Evolutionary conservation across 495 filamentous ascomycete genomes (phyloP).

Genomic region (Hyaloscypha finlandica): DNA sequence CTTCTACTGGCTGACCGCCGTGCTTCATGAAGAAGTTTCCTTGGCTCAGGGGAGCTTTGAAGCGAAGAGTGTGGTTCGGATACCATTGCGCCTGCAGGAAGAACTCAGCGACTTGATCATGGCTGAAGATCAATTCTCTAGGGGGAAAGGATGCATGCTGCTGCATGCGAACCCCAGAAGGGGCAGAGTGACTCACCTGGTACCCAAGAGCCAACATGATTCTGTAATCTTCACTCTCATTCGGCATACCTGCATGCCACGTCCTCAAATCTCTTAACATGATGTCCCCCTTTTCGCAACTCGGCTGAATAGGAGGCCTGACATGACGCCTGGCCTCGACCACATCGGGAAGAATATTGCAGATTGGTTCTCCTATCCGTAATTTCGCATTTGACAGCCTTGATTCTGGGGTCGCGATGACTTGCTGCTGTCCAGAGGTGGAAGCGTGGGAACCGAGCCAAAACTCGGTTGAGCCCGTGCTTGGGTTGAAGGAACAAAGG

Average conservation of each 20-base stretch:
- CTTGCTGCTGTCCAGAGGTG: constrained; percentile 35
- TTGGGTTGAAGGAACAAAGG: constrained; percentile 32
- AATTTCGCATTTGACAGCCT: constrained; percentile 32
- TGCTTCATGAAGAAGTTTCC: constrained; percentile 34
- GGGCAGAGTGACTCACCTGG: constrained; percentile 25
- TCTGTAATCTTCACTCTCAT: constrained; percentile 42
- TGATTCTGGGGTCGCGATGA: constrained; percentile 22
- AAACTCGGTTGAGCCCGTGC: constrained; percentile 47
- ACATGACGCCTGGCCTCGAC: constrained; percentile 37
- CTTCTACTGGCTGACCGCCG: constrained; percentile 27
- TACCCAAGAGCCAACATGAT: constrained; percentile 47
- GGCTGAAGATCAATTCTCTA: too few species aligned
- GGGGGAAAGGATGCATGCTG: too few species aligned
- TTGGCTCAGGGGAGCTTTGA: constrained; percentile 30
- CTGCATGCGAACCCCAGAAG: not conserved
- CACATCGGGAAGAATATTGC: constrained; percentile 27
- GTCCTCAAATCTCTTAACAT: constrained; percentile 44
- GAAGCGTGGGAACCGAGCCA: constrained; percentile 45
- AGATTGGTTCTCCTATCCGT: constrained; percentile 29
- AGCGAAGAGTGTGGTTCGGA: constrained; percentile 28
- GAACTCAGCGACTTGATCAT: not conserved
- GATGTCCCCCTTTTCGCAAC: constrained; percentile 42
- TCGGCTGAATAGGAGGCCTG: constrained; percentile 41
- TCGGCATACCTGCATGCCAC: constrained; percentile 50
- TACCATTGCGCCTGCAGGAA: constrained; percentile 31